Conservation (phyloP, 345 rosid genomes). For the Syzygium oleosum region DNA sequence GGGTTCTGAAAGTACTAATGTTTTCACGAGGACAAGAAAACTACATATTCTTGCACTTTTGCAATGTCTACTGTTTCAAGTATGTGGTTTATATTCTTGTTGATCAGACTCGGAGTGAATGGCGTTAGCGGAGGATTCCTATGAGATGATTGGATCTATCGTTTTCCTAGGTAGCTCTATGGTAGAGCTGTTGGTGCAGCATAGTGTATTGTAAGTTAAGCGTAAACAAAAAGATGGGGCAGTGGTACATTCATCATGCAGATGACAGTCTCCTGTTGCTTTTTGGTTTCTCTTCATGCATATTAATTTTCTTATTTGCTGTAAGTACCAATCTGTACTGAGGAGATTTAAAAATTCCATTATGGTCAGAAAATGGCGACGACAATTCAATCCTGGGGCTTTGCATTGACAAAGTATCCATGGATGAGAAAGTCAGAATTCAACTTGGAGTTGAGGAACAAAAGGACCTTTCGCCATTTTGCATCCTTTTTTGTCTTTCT, state of each 20-base stretch:
- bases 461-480: conserved; percentile 64
- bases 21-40: background rate
- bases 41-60: background rate
- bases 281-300: background rate
- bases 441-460: conserved; percentile 56
- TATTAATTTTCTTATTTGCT: background rate
- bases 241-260: background rate
- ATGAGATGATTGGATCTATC: background rate
- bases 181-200: background rate
- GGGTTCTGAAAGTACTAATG: background rate
- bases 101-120: background rate
- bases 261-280: background rate
- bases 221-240: background rate
- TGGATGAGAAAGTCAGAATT: conserved; percentile 49
- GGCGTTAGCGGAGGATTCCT: background rate
- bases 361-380: conserved; percentile 56
- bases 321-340: background rate
- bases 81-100: background rate
- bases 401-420: conserved; percentile 54
- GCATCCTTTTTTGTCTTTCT: conserved; percentile 76
- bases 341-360: background rate
- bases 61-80: background rate
- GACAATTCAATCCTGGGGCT: conserved; percentile 92
- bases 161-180: background rate
- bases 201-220: background rate